Base-by-base conservation (phyloP, 169 alveolate genomes). In the Cryptosporidium parvum region DNA sequence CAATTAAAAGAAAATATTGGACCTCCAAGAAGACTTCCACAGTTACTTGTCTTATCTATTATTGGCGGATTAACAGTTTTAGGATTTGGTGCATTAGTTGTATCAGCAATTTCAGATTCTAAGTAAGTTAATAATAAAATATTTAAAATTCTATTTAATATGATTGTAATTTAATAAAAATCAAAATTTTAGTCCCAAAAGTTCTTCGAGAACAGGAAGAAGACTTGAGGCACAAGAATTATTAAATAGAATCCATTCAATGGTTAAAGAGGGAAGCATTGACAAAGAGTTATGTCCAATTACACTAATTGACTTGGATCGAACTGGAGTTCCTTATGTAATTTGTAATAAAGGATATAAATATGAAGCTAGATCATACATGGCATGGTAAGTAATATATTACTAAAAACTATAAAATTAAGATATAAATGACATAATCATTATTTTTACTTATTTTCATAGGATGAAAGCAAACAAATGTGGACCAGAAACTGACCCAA, bases 401-500 rank as follows among this genome's bases (percentile, higher is more conserved):
- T 9, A 18, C 10, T 23, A n/a, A 52, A 21, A 6, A 1, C 7
- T 18, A 4, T 14, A 53, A 12, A 73, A 58, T 58, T n/a, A 73
- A 6, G 35, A 56, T 56, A 9, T 39, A 31, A 31, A 31, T 31
- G 35, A 29, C 8, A 18, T 9, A 31, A 53, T 31, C 44, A n/a
- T 53, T 6, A 29, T 18, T n/a, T 53, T 73, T 73, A 4, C 67
- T 14, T 23, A 10, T 33, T 14, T 37, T 3, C 12, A 18, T 9
- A 80, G 89, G 89, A 80, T 80, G 89, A 59, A 44, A 35, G 51
- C 65, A 58, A 80, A 80, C 39, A 80, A 44, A 42, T 80, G 89
- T 31, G 89, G 89, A n/a, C 89, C 89, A 7, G 89, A 80, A 65
- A 80, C 80, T n/a, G 89, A 80, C 56, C 89, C 89, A 16, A 59